Evolutionary conservation across 148 eudicot species (phyloP).

Genomic region (Linanthus parryae): DNA sequence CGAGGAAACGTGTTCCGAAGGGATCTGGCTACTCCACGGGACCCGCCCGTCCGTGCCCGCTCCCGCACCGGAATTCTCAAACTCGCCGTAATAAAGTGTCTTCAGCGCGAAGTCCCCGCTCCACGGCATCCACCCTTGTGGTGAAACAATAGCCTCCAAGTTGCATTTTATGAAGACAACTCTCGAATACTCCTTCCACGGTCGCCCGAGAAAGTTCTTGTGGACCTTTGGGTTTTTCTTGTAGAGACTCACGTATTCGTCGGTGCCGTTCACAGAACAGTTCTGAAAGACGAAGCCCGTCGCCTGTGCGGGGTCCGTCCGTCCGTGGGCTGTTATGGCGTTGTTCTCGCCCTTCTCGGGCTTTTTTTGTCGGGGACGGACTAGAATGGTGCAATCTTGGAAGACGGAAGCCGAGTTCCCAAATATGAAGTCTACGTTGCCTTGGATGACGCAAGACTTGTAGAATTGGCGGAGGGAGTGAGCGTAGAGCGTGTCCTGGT

Average conservation of each 20-base stretch:
- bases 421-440: slow-evolving; percentile 88
- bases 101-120: slow-evolving; percentile 46
- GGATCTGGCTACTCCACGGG: slow-evolving; percentile 69
- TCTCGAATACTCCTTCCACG: slow-evolving; percentile 88
- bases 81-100: slow-evolving; percentile 82
- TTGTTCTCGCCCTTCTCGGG: slow-evolving; percentile 74
- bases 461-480: slow-evolving; percentile 83
- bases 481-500: slow-evolving; percentile 87
- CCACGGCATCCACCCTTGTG: slow-evolving; percentile 77
- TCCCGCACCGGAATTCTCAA: slow-evolving; percentile 53
- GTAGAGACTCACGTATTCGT: slow-evolving; percentile 60
- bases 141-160: slow-evolving; percentile 37
- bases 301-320: slow-evolving; percentile 71
- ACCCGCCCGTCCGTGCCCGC: slow-evolving; percentile 38
- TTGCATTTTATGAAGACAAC: slow-evolving; percentile 46
- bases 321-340: slow-evolving; percentile 75
- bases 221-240: slow-evolving; percentile 54
- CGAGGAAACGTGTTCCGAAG: slow-evolving; percentile 39
- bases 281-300: slow-evolving; percentile 65
- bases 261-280: slow-evolving; percentile 57
- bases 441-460: slow-evolving; percentile 58
- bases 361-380: slow-evolving; percentile 55
- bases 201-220: slow-evolving; percentile 67
- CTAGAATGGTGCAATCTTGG: slow-evolving; percentile 61
- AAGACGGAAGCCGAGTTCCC: slow-evolving; percentile 76